Base-by-base conservation (phyloP, 768 basidiomycete species). In the Kockovaella imperatae region DNA sequence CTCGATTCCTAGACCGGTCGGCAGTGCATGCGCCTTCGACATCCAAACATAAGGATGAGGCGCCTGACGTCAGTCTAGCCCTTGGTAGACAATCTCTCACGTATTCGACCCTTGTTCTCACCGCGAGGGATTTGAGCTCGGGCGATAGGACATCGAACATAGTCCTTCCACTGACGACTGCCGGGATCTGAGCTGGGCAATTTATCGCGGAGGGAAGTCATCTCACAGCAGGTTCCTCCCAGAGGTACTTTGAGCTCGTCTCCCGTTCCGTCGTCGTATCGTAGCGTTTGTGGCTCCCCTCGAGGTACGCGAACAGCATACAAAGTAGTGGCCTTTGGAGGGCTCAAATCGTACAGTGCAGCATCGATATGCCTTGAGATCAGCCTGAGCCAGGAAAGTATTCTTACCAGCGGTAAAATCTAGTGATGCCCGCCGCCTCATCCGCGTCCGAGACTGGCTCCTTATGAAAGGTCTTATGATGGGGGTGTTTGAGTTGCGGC, bases 1-100 rank as follows among this genome's bases (percentile, higher is more conserved):
- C 68, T 84, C 84, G 59, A 90, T 83, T 1, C 87, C 88, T 6
- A 93, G 74, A 4, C 87, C 88, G 18, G 86, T 88, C 0, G 85
- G 75, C 60, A 80, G 68, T 0, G 86, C 82, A 48, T 76, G 79
- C 1, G 86, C 80, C 15, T 81, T 78, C 0, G 83, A 78, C 86
- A 91, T 90, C 87, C 87, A 89, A 30, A 88, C 82, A 67, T 87
- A 89, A 1, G 87, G 86, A 50, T 88, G 86, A 10, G 87, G 86
- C 0, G 66, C 55, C 58, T 66, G 42, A n/a, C 6, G 11, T 10
- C n/a, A n/a, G n/a, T n/a, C n/a, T n/a, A n/a, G n/a, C n/a, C 20
- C 3, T 8, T 21, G 10, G 4, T 17, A 45, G 5, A 30, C 31
- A 14, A 42, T 23, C 5, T 20, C 62, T 53, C 47, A 64, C 79